phyloP scores from a whole-genome alignment of 225 moss, liverwort and hornwort species.

The Ulota crispa region DNA sequence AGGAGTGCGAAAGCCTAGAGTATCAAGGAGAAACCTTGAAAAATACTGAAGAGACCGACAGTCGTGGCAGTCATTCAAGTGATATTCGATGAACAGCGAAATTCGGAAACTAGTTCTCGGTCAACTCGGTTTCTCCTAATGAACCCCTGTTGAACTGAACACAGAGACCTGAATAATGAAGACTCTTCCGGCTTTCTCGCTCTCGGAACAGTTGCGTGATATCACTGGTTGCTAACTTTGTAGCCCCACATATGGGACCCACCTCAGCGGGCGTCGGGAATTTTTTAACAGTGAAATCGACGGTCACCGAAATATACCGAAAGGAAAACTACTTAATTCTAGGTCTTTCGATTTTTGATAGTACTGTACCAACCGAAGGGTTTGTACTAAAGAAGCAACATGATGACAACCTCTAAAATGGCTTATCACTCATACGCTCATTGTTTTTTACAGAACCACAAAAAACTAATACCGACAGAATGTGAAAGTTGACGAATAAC shows the following conservation, averaged over 20 bases:
- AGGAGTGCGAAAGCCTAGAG: neutral
- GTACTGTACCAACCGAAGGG: neutral
- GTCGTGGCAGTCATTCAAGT: neutral
- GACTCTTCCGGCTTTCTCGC: neutral
- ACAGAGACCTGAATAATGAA: neutral
- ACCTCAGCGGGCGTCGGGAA: neutral
- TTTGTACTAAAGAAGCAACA: neutral
- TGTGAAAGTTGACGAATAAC: neutral
- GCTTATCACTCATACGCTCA: too few relatives aligned
- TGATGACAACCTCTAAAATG: too few relatives aligned
- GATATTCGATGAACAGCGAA: neutral
- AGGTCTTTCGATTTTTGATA: neutral
- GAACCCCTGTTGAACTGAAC: neutral
- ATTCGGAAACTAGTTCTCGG: neutral
- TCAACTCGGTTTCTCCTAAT: conserved; percentile 21
- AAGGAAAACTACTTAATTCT: neutral
- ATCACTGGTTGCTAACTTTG: neutral
- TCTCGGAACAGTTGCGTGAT: neutral
- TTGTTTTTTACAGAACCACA: too few relatives aligned
- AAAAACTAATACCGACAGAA: conserved; percentile 5
- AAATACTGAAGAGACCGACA: neutral
- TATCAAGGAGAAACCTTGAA: neutral
- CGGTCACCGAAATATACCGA: neutral
- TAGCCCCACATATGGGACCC: neutral
- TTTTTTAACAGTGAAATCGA: neutral